Percentiles rank a stretch among this genome's conserved stretches.
Conservation (phyloP, 331 rosid genomes). For the Acacia concinna region DNA sequence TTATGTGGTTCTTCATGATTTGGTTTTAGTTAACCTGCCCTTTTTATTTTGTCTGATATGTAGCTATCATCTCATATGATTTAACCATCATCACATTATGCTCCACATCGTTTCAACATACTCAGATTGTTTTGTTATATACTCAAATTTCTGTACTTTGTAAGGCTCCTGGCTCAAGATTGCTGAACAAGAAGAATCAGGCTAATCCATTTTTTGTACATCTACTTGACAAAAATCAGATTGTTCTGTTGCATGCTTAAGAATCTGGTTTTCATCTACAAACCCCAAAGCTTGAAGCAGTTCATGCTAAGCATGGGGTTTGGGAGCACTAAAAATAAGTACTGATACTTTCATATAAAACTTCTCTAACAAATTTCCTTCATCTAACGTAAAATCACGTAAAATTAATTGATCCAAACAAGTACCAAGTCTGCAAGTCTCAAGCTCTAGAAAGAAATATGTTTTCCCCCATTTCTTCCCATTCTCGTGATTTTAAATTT, state of each 20-base stretch:
- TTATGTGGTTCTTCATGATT: not conserved
- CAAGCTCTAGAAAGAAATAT: conserved; percentile 8
- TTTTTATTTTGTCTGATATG: not conserved
- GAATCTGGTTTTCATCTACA: not conserved
- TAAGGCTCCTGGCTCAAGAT: too few relatives aligned
- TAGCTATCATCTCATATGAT: not conserved
- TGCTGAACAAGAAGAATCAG: not conserved
- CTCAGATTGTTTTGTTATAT: not conserved
- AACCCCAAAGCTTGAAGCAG: conserved; percentile 37
- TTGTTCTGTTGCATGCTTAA: too few relatives aligned
- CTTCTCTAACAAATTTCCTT: too few relatives aligned
- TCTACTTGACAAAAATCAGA: not conserved
- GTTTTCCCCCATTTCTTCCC: not conserved
- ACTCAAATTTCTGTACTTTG: not conserved
- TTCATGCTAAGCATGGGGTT: not conserved
- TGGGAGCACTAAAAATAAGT: too few relatives aligned
- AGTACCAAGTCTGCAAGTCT: conserved; percentile 2
- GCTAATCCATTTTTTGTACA: not conserved
- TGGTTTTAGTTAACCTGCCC: not conserved
- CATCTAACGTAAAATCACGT: too few relatives aligned
- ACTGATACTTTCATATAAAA: too few relatives aligned
- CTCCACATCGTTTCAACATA: not conserved
- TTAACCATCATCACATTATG: not conserved
- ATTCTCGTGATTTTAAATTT: too few relatives aligned
- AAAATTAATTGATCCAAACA: too few relatives aligned